Conservation (phyloP, 345 rosid genomes). For the Corchorus olitorius region DNA sequence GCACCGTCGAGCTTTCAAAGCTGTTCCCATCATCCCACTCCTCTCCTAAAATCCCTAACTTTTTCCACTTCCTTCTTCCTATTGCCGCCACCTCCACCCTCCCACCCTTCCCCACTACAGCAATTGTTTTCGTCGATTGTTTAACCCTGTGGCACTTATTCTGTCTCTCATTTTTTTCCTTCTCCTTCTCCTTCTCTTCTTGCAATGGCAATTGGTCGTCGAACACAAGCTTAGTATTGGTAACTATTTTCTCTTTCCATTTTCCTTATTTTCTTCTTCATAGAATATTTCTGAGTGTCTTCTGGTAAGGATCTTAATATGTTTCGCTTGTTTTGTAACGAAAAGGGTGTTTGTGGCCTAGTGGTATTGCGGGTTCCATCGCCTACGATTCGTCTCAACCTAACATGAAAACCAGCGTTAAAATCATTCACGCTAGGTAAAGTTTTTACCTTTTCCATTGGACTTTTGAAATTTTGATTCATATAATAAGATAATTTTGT, state of each 20-base stretch:
- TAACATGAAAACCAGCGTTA: slow-evolving; percentile 93
- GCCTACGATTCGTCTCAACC: slow-evolving; percentile 98
- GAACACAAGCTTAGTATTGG: slow-evolving; percentile 96
- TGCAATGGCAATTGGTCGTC: slow-evolving; percentile 61
- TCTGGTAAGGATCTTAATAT: slow-evolving; percentile 2
- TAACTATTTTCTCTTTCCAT: slow-evolving; percentile 27
- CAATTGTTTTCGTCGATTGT: no score
- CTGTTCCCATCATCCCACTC: no score
- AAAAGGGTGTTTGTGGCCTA: slow-evolving; percentile 83
- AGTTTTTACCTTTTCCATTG: background rate
- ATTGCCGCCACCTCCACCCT: no score
- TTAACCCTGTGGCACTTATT: no score
- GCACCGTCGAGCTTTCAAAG: no score
- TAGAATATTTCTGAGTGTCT: background rate
- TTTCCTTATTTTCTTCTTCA: background rate
- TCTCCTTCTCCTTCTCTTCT: no score
- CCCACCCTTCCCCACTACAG: no score
- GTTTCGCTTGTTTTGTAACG: background rate
- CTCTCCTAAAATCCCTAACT: no score
- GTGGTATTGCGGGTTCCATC: slow-evolving; percentile 81
- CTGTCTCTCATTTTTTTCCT: no score
- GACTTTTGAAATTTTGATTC: background rate
- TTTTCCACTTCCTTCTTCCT: no score
- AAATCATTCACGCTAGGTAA: slow-evolving; percentile 94
- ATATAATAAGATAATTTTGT: background rate